Evolutionary conservation across 108 stramenopile genomes (phyloP).

Genomic region (Pseudonitzschia multiseries): DNA sequence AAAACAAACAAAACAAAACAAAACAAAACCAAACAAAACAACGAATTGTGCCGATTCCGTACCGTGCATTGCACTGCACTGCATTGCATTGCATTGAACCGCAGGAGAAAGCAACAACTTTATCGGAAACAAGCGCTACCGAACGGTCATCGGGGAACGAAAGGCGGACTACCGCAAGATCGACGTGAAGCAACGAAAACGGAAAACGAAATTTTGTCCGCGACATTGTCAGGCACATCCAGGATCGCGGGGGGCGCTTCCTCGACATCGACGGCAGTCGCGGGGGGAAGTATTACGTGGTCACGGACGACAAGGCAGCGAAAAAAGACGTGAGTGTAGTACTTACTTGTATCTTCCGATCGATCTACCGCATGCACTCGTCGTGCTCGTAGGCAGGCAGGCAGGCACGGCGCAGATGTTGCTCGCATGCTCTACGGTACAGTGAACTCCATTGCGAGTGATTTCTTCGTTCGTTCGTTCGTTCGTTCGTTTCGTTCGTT

Average conservation of each 20-base stretch:
- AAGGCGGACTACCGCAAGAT: conserved; percentile 34
- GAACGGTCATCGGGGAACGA: conserved; percentile 26
- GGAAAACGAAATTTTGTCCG: conserved; percentile 34
- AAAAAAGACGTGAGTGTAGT: conserved; percentile 31
- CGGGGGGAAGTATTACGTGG: conserved; percentile 26
- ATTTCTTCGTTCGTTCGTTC: no score
- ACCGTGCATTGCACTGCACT: background rate
- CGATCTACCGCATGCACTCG: no score
- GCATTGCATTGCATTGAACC: background rate
- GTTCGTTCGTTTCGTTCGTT: background rate
- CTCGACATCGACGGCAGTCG: conserved; percentile 30
- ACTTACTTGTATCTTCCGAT: no score
- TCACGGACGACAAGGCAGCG: conserved; percentile 35
- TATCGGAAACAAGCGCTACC: conserved; percentile 33
- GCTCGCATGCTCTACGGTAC: no score
- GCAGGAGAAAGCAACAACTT: conserved; percentile 29
- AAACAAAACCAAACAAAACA: no score
- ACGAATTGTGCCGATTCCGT: no score
- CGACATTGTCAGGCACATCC: conserved; percentile 29
- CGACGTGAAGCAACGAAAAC: conserved; percentile 31
- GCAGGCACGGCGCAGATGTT: no score
- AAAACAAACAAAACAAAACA: no score
- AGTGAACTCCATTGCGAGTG: no score
- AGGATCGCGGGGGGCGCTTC: conserved; percentile 33
- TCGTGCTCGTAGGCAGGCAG: no score